These are phyloP conservation scores for Apiosordaria backusii DNA, from an alignment of 495 filamentous ascomycete species.

Conservation along the genomic window DNA sequence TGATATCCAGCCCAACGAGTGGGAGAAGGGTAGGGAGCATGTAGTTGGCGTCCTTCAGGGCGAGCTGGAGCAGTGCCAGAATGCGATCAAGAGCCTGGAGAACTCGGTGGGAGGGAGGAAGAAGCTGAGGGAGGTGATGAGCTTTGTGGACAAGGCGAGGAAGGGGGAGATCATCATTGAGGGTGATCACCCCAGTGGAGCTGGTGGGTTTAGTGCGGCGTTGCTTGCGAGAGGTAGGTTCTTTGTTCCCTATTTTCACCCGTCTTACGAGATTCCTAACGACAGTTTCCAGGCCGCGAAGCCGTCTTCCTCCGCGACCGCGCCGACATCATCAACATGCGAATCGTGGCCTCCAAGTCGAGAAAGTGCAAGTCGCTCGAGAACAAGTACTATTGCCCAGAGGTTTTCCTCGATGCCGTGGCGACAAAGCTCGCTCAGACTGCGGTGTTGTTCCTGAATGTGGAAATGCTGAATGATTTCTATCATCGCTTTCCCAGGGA, in stretches of 20 bases:
- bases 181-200: slow-evolving; percentile 75
- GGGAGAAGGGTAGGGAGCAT: slow-evolving; percentile 77
- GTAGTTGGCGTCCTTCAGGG: slow-evolving; percentile 71
- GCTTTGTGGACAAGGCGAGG: slow-evolving; percentile 82
- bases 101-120: slow-evolving; percentile 68
- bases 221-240: slow-evolving; percentile 73
- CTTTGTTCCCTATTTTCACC: not conserved
- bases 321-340: slow-evolving; percentile 83
- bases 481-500: slow-evolving; percentile 96
- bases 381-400: slow-evolving; percentile 95
- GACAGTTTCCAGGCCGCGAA: slow-evolving; percentile 64
- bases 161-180: slow-evolving; percentile 81
- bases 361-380: slow-evolving; percentile 76
- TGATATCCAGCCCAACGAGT: slow-evolving; percentile 86
- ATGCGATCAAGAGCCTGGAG: slow-evolving; percentile 72
- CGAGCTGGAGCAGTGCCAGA: slow-evolving; percentile 79
- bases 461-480: slow-evolving; percentile 93
- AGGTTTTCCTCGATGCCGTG: slow-evolving; percentile 95
- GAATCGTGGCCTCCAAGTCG: slow-evolving; percentile 76
- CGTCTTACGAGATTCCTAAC: slow-evolving; percentile 12
- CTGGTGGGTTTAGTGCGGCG: slow-evolving; percentile 84
- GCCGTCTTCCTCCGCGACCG: slow-evolving; percentile 90
- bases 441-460: slow-evolving; percentile 95
- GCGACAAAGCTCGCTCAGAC: slow-evolving; percentile 92
- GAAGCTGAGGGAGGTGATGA: slow-evolving; percentile 84